Percentiles rank a stretch among this genome's conserved stretches.
These are phyloP conservation scores for Hymenoscyphus fructigenus DNA, from an alignment of 2,329 filamentous ascomycete species.

Conservation along the genomic window DNA sequence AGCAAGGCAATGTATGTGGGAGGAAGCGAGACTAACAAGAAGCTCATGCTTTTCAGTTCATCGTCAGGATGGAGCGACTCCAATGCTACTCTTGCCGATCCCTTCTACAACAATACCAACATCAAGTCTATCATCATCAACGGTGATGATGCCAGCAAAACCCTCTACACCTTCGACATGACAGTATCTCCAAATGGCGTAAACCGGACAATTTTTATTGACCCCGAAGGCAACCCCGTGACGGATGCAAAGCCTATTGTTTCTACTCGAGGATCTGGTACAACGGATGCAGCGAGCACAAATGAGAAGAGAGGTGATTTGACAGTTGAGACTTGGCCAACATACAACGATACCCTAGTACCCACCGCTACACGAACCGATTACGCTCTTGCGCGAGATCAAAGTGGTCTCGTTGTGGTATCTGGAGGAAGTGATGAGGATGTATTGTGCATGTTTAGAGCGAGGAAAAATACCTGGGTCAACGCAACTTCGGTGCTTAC, in stretches of 20 bases:
- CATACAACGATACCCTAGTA: conserved; percentile 74
- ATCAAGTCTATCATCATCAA: conserved; percentile 65
- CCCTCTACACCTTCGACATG: conserved; percentile 77
- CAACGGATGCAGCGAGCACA: conserved; percentile 5
- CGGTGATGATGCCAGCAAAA: conserved; percentile 74
- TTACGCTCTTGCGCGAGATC: conserved; percentile 68
- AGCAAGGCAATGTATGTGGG: conserved; percentile 73
- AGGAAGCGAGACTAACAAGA: conserved; percentile 63
- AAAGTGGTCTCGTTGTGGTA: conserved; percentile 68
- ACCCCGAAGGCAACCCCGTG: conserved; percentile 56
- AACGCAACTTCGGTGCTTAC: conserved; percentile 54
- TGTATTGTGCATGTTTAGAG: conserved; percentile 75
- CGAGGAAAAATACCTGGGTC: conserved; percentile 73
- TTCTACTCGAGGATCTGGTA: conserved; percentile 2
- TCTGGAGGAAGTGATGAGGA: conserved; percentile 66
- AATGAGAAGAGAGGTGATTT: conserved; percentile 44
- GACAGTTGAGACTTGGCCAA: conserved; percentile 66
- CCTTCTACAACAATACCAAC: conserved; percentile 57
- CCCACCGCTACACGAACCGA: conserved; percentile 63
- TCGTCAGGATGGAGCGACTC: conserved; percentile 65
- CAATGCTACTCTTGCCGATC: conserved; percentile 59
- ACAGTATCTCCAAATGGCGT: conserved; percentile 72
- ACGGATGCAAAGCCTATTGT: conserved; percentile 45
- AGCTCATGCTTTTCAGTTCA: conserved; percentile 71
- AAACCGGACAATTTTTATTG: conserved; percentile 65